Percentiles rank a stretch among this genome's conserved stretches.
phyloP scores from a whole-genome alignment of 257 asterid species.

The Scutellaria galericulata region DNA sequence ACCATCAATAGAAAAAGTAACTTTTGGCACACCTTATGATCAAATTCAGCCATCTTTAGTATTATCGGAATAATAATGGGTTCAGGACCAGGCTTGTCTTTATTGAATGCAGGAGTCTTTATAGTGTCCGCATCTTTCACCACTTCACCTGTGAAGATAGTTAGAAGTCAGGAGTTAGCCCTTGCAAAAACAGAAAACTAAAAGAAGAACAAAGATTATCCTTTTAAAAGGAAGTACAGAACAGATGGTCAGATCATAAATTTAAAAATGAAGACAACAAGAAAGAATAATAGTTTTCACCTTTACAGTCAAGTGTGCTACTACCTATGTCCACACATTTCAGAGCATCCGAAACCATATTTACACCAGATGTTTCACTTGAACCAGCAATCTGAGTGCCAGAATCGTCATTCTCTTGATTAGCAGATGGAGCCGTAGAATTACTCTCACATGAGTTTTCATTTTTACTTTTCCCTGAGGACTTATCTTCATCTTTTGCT shows the following conservation, averaged over 20 bases:
- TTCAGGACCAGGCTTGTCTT: conserved; percentile 78
- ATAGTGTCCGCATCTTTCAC: conserved; percentile 51
- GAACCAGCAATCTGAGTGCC: conserved; percentile 34
- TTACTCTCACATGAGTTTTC: conserved; percentile 47
- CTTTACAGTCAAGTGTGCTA: conserved; percentile 45
- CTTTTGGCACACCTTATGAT: conserved; percentile 73
- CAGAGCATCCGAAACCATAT: conserved; percentile 54
- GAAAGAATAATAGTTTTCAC: conserved; percentile 40
- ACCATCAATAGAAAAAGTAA: conserved; percentile 26
- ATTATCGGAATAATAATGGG: conserved; percentile 89
- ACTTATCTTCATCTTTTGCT: conserved; percentile 57
- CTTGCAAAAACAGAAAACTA: not conserved
- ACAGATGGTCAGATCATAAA: conserved; percentile 8
- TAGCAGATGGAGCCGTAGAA: conserved; percentile 35
- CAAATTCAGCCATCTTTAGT: conserved; percentile 94
- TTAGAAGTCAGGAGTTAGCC: conserved; percentile 21
- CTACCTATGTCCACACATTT: conserved; percentile 54
- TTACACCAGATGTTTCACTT: conserved; percentile 51
- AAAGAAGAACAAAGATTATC: conserved; percentile 5
- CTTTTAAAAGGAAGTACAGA: conserved; percentile 23
- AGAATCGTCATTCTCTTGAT: conserved; percentile 36
- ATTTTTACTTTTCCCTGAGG: conserved; percentile 44
- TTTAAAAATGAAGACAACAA: conserved; percentile 14
- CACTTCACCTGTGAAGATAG: conserved; percentile 54
- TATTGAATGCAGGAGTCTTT: conserved; percentile 47